Percentiles rank a stretch among this genome's conserved stretches.
These are phyloP conservation scores for Linnemannia elongata DNA, from an alignment of 192 early-diverging fungal genomes.

Conservation along the genomic window DNA sequence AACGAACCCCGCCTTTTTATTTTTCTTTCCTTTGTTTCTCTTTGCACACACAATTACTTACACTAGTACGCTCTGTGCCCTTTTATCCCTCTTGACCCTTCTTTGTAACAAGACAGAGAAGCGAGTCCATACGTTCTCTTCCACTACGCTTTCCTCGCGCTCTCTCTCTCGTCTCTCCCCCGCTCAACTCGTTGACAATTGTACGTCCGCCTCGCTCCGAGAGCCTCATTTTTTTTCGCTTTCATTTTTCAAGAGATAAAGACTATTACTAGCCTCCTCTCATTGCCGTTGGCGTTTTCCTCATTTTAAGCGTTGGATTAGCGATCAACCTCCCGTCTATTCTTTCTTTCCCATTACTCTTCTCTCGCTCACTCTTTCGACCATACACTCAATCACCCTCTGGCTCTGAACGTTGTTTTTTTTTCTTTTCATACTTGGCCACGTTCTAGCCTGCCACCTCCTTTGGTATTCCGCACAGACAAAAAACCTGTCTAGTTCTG, in stretches of 20 bases:
- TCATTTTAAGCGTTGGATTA: neutral
- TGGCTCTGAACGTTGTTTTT: neutral
- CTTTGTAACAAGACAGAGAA: no score
- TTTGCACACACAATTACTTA: no score
- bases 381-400: neutral
- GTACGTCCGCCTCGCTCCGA: neutral
- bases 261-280: neutral
- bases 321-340: neutral
- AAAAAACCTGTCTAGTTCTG: neutral
- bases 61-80: no score
- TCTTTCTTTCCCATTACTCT: neutral
- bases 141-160: neutral
- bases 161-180: neutral
- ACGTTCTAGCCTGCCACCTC: neutral
- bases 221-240: neutral
- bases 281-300: neutral
- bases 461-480: neutral
- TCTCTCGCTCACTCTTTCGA: neutral
- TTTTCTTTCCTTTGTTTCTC: neutral
- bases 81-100: no score
- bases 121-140: neutral
- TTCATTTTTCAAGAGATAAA: neutral
- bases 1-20: neutral
- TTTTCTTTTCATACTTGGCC: neutral
- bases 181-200: neutral